Percentiles rank a stretch among this genome's conserved stretches.
Conservation (phyloP, 2,329 filamentous ascomycete species). For the Cladophialophora psammophila region DNA sequence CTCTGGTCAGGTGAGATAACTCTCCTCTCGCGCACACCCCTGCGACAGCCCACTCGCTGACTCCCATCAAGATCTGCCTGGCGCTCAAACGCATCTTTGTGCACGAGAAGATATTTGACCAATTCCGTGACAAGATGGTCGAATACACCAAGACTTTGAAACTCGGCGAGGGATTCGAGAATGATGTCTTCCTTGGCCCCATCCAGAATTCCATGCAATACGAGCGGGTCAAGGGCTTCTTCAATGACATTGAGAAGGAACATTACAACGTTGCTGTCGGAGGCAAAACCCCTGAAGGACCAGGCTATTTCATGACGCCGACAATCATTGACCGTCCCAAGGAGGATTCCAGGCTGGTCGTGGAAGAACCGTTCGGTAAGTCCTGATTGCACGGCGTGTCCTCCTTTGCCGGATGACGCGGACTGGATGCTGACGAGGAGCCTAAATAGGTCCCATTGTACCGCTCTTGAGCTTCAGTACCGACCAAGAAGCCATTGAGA, state of each 20-base stretch:
- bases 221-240: constrained; percentile 63
- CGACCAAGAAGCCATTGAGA: constrained; percentile 65
- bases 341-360: constrained; percentile 62
- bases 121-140: constrained; percentile 69
- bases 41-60: constrained; percentile 35
- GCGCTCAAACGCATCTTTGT: constrained; percentile 72
- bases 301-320: constrained; percentile 65
- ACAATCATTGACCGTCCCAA: constrained; percentile 66
- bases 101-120: constrained; percentile 66
- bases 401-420: constrained; percentile 64
- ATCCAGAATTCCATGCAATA: constrained; percentile 72
- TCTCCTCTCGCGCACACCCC: neutral
- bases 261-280: constrained; percentile 62
- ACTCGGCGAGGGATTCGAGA: constrained; percentile 45
- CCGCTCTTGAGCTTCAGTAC: constrained; percentile 67
- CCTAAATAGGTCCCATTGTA: constrained; percentile 63
- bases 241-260: constrained; percentile 62
- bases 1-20: constrained; percentile 60
- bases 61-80: constrained; percentile 60
- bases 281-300: constrained; percentile 48
- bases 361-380: constrained; percentile 65
- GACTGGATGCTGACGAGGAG: constrained; percentile 57
- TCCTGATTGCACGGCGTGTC: constrained; percentile 42
- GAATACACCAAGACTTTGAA: constrained; percentile 58
- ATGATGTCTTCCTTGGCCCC: constrained; percentile 63